Percentiles rank a stretch among this genome's conserved stretches.
These are phyloP conservation scores for Trichophyton rubrum DNA, from an alignment of 2,329 filamentous ascomycete genomes.

Conservation along the genomic window DNA sequence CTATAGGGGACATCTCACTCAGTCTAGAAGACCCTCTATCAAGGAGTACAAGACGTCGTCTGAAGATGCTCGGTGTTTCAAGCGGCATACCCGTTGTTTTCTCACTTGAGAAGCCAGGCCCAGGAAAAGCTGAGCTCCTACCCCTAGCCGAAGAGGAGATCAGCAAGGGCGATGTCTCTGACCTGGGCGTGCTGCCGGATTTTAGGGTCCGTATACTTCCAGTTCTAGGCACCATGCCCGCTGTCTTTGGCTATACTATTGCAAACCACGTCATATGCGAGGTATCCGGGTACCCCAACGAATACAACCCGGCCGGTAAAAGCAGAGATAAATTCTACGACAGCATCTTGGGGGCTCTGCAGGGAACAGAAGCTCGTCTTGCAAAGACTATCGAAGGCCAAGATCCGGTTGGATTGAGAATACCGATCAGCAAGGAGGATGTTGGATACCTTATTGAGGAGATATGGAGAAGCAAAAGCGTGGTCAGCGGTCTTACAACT, in stretches of 20 bases:
- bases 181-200: conserved; percentile 77
- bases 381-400: conserved; percentile 42
- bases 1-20: conserved; percentile 79
- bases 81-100: conserved; percentile 85
- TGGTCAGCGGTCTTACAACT: conserved; percentile 67
- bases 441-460: conserved; percentile 84
- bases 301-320: conserved; percentile 71
- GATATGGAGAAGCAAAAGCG: conserved; percentile 70
- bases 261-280: conserved; percentile 87
- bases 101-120: conserved; percentile 78
- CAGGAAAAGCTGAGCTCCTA: conserved; percentile 80
- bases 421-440: conserved; percentile 67
- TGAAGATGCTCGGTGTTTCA: conserved; percentile 65
- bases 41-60: conserved; percentile 63
- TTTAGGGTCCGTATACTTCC: conserved; percentile 92
- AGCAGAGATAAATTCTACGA: conserved; percentile 87
- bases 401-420: conserved; percentile 57
- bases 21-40: conserved; percentile 85
- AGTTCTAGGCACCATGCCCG: conserved; percentile 92
- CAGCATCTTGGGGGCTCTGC: conserved; percentile 60
- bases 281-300: conserved; percentile 63
- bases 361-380: conserved; percentile 66
- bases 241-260: conserved; percentile 80
- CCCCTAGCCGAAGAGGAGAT: conserved; percentile 83
- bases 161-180: conserved; percentile 69